Evolutionary conservation across 2,329 filamentous ascomycete species (phyloP).

Genomic region (Exophiala sideris): DNA sequence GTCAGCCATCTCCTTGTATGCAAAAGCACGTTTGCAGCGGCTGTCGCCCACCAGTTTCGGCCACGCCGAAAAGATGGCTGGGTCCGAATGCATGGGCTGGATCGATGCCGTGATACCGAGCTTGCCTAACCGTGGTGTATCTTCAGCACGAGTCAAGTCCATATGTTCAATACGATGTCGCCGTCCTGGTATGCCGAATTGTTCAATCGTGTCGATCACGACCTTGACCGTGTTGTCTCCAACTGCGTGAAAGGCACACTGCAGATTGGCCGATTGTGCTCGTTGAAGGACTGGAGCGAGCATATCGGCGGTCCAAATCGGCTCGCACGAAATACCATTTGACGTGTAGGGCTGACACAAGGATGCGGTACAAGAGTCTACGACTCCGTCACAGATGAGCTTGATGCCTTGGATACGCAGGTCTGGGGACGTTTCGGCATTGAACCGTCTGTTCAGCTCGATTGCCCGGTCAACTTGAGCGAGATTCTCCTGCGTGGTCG

Average conservation of each 20-base stretch:
- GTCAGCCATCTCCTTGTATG: constrained; percentile 47
- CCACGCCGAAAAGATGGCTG: constrained; percentile 48
- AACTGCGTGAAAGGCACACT: constrained; percentile 51
- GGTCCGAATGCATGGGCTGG: constrained; percentile 40
- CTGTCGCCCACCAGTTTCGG: constrained; percentile 43
- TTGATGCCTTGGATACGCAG: constrained; percentile 48
- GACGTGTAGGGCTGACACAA: constrained; percentile 45
- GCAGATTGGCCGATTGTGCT: constrained; percentile 42
- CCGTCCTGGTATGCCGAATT: constrained; percentile 38
- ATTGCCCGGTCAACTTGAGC: constrained; percentile 45
- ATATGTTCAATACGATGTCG: constrained; percentile 51
- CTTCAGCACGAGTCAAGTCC: constrained; percentile 45
- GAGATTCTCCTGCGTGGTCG: constrained; percentile 37
- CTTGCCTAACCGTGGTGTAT: constrained; percentile 44
- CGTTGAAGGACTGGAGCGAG: constrained; percentile 42
- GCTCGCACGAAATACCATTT: constrained; percentile 33
- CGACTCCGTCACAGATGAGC: constrained; percentile 48
- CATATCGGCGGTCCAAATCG: constrained; percentile 45
- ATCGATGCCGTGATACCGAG: constrained; percentile 44
- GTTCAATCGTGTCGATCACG: constrained; percentile 45
- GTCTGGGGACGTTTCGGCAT: constrained; percentile 37
- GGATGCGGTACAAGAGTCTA: constrained; percentile 50
- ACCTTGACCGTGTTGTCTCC: constrained; percentile 46
- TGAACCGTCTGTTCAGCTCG: constrained; percentile 38
- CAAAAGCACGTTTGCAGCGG: constrained; percentile 47